Base-by-base conservation (phyloP, 306 rosid species). In the Corylus americana region DNA sequence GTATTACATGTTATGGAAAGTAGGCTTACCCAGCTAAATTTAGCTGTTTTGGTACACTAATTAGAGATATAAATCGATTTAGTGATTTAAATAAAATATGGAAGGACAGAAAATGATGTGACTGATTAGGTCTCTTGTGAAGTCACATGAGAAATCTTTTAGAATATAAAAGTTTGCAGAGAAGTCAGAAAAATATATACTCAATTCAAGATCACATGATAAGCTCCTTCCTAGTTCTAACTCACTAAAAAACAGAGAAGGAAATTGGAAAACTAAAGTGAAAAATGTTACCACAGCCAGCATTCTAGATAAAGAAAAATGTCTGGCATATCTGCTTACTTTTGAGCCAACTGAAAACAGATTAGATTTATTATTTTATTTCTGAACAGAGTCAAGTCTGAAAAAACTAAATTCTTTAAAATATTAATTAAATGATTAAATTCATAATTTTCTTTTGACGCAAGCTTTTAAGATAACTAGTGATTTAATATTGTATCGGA, bases 161-260 rank as follows among this genome's bases (percentile, higher is more conserved):
- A 66, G 75, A 82, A 71, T 87, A 82, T 78, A 68, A 72, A 70
- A 84, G 67, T 74, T 80, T 80, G 83, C 76, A 85, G 71, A 82
- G 79, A 77, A 86, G 85, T 84, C 87, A 84, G 83, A 76, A 55
- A 83, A 79, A 86, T 77, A 81, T 78, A 58, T 76, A 81, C 69
- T 86, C 73, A 78, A 81, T 80, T 79, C 74, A 86, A 73, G 71
- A 83, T 87, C 95, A 89, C 97, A 90, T 89, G 95, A 87, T 75
- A 77, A 61, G 83, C 85, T 82, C 88, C 83, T 86, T 86, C 93
- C 87, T 83, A 77, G 93, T 85, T 84, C 80, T 71, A 72, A 74
- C 79, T 73, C 53, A 76, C 85, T 47, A 79, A 50, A 86, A 59
- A 82, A 89, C 88, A 86, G 35, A 48, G 63, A 73, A 66, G 55